A percentile compares a stretch with the other conserved stretches of the same genome.
Evolutionary conservation across 192 early-diverging fungal genomes (phyloP).

Genomic region (Coemansia sp.): DNA sequence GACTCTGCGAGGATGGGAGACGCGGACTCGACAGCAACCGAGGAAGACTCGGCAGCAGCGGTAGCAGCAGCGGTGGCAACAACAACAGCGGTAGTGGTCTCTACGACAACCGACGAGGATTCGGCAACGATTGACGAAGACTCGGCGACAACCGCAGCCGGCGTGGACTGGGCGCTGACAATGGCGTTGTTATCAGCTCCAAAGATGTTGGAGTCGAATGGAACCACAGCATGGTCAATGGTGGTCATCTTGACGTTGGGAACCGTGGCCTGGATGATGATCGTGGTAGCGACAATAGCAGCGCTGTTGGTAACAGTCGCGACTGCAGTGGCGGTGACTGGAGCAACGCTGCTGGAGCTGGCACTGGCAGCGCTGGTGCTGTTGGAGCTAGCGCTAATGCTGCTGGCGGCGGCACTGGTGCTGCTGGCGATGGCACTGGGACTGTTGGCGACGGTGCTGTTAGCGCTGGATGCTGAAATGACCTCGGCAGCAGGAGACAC

Average conservation of each 20-base stretch:
- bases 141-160: background rate
- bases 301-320: conserved; percentile 5
- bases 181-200: conserved; percentile 22
- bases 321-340: conserved; percentile 6
- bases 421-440: background rate
- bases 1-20: conserved; percentile 30
- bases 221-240: conserved; percentile 42
- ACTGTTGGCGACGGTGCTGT: background rate
- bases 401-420: background rate
- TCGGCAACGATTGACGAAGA: conserved; percentile 3
- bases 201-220: conserved; percentile 45
- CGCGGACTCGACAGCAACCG: background rate
- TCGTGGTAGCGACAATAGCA: conserved; percentile 13
- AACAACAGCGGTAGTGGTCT: background rate
- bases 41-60: background rate
- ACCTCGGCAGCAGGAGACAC: background rate
- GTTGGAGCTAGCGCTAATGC: background rate
- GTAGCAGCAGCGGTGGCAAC: background rate
- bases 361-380: background rate
- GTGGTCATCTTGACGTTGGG: conserved; percentile 43
- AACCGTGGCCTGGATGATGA: conserved; percentile 11
- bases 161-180: background rate
- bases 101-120: conserved; percentile 3
- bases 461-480: background rate
- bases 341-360: background rate